Base-by-base conservation (phyloP, 176 grass and related monocot genomes). In the Cenchrus fungigraminus region DNA sequence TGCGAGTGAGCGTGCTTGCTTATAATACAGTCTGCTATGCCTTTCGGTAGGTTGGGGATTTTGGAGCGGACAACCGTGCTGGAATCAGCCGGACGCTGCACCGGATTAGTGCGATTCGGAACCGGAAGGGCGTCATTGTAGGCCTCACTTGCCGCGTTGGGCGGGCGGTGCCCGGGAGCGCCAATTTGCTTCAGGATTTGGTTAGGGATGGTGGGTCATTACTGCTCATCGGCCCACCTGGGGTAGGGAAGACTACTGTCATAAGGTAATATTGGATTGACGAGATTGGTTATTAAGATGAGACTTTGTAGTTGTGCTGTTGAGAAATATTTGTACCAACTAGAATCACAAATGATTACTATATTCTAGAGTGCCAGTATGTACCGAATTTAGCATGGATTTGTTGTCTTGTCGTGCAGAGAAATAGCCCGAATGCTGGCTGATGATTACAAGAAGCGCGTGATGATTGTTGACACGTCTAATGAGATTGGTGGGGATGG, bases 401-500 rank as follows among this genome's bases (percentile, higher is more conserved):
- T 15, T 31, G 0, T 60, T 59, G 25, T 32, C 57, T 53, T 69
- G 25, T 80, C 42, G 63, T 79, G 67, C 88, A 98, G 96, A 94
- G 93, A 98, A 81, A 98, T 98, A 60, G 93, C 96, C 10, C 80
- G 89, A 22, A 89, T 98, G 82, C 84, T 94, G 49, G 91, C 93
- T 42, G 96, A 98, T 88, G 93, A 98, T 65, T 94, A 94, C 50
- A 91, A 88, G 42, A 98, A 92, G 83, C 71, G 89, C 49, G 91
- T 98, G 31, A 92, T 98, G 83, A 98, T 98, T 81, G 91, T 98
- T 78, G 96, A 95, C 79, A 94, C 96, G 19, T 98, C 96, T 42
- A 98, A 98, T 84, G 96, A 98, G 76, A 98, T 98, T 79, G 93
- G 87, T 51, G 96, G 96, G 58, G 96, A 98, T 79, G 96, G 93